Evolutionary conservation across 1,284 basidiomycete genomes (phyloP), one percentile per base, ranked within the genome.

Genomic region (Flammula alnicola): DNA sequence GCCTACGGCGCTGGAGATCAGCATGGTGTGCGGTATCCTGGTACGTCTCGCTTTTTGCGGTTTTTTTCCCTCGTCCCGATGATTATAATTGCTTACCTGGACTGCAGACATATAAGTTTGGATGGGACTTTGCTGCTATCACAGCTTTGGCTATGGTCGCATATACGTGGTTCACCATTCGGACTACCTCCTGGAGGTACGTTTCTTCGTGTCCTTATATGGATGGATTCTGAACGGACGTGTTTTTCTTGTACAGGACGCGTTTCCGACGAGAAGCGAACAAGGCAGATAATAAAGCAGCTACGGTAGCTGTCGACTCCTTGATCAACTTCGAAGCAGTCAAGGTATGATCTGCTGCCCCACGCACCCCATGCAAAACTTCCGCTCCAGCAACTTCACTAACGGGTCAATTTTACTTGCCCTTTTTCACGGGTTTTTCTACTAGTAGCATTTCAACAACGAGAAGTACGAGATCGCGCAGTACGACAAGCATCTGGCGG

Each of bases 281-380:
- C 69, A 84, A 89, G 40, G 97, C 97, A 0, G 96, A 99, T 64
- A 98, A 99, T 70, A 91, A 91, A 64, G 95, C 94, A 9, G 97
- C 97, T 0, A 93, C 93, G 0, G 84, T 91, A 1, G 93, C 93
- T 1, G 93, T 98, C 8, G 97, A 99, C 66, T 93, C 94, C 0
- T 73, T 99, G 46, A 95, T 99, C 69, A 99, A 99, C 66, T 99
- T 93, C 63, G 96, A 99, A 68, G 96, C 96, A 10, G 96, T 99
- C 61, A 99, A 99, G 81, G 94, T 93, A 49, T 39, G 58, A 69
- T 23, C 93, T 42, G 56, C 69, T 31, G 30, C 25, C 39, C 33
- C 50, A 43, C 54, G 33, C 30, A 23, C 11, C 22, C 11, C 30
- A 20, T 43, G 5, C 7, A n/a, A n/a, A n/a, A n/a, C n/a, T n/a